Conservation (phyloP, 768 basidiomycete genomes). For the Boletus coccyginus region DNA sequence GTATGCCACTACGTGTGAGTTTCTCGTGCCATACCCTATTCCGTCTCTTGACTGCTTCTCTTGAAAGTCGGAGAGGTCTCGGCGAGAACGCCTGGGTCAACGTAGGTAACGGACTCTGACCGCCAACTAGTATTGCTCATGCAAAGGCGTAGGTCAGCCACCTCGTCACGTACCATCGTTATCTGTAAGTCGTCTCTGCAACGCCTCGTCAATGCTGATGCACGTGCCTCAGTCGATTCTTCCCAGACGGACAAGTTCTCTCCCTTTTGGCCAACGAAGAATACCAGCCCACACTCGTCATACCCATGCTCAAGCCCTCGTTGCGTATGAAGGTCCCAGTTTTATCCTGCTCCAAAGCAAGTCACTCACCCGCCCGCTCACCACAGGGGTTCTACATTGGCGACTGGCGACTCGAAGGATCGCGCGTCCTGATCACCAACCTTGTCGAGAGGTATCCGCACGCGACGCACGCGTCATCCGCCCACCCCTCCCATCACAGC, state of each 20-base stretch:
- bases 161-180: constrained; percentile 90
- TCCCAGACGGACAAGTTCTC: constrained; percentile 81
- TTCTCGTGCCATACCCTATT: constrained; percentile 6
- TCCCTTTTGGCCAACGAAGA: constrained; percentile 85
- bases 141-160: constrained; percentile 59
- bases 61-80: constrained; percentile 50
- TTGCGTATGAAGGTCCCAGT: constrained; percentile 68
- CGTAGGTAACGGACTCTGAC: constrained; percentile 42
- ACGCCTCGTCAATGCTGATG: not conserved
- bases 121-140: constrained; percentile 2
- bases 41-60: constrained; percentile 1
- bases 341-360: not conserved
- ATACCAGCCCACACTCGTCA: constrained; percentile 61
- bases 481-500: constrained; percentile 7
- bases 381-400: constrained; percentile 71
- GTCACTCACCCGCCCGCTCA: not conserved
- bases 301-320: constrained; percentile 72
- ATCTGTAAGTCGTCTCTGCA: constrained; percentile 53
- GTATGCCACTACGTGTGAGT: constrained; percentile 84
- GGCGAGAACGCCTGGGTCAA: constrained; percentile 88
- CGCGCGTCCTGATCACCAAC: constrained; percentile 57
- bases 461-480: not conserved
- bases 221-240: constrained; percentile 63
- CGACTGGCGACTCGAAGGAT: constrained; percentile 66
- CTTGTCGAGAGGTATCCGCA: constrained; percentile 48